Percentiles rank a stretch among this genome's conserved stretches.
phyloP scores from a whole-genome alignment of 169 alveolate genomes.

The Eimeria brunetti region DNA sequence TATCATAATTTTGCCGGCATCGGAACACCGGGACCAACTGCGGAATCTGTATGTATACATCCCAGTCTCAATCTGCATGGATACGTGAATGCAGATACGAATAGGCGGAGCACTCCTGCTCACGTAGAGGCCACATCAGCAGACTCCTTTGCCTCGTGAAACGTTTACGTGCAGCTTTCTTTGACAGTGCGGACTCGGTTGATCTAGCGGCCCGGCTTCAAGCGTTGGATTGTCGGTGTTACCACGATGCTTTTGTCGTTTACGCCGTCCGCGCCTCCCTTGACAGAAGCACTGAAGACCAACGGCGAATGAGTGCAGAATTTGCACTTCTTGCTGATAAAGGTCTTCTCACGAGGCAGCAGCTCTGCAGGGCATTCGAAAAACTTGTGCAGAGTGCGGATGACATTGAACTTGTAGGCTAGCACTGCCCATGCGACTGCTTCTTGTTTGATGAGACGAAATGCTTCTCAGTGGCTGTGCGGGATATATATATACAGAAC shows the following conservation, averaged over 20 bases:
- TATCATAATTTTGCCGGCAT: neutral
- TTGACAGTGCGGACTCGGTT: constrained; percentile 38
- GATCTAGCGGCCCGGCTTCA: constrained; percentile 59
- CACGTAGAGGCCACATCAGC: neutral
- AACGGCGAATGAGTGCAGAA: constrained; percentile 67
- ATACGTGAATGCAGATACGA: neutral
- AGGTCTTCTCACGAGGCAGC: constrained; percentile 70
- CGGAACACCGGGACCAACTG: neutral
- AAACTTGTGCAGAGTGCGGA: constrained; percentile 73
- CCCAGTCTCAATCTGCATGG: too few relatives aligned
- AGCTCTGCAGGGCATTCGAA: constrained; percentile 74
- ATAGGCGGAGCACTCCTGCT: neutral
- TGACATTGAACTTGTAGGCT: constrained; percentile 65
- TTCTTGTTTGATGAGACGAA: neutral
- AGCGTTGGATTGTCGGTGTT: constrained; percentile 66
- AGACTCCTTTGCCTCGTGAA: neutral
- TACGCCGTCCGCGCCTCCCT: constrained; percentile 74
- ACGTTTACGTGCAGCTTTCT: constrained; percentile 46
- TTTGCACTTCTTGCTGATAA: constrained; percentile 74
- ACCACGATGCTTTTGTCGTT: constrained; percentile 70
- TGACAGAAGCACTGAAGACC: constrained; percentile 72
- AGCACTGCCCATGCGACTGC: neutral
- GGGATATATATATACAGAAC: neutral
- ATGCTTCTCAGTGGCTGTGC: neutral
- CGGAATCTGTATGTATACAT: neutral